These are phyloP conservation scores for Hygrophoropsis aurantiaca DNA, from an alignment of 768 basidiomycete species.

Conservation along the genomic window DNA sequence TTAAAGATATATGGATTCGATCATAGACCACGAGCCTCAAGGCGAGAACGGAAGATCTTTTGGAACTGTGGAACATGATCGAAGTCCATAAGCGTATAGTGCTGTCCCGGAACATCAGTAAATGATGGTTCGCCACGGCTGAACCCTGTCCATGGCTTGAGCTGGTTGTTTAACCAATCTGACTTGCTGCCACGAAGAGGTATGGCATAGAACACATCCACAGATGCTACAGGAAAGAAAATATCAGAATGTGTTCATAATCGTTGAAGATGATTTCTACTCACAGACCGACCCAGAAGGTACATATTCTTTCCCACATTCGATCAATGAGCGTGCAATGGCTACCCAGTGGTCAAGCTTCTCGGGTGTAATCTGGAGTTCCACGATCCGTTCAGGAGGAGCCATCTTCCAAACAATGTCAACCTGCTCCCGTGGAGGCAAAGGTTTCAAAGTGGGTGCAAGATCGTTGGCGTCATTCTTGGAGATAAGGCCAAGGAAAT, in stretches of 20 bases:
- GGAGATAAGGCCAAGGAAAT: slow-evolving; percentile 36
- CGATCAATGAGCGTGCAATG: slow-evolving; percentile 29
- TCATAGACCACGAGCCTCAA: slow-evolving; percentile 26
- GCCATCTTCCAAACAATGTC: no score
- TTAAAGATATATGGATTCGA: no score
- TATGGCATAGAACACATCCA: slow-evolving; percentile 28
- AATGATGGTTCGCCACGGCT: slow-evolving; percentile 20
- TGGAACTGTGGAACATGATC: slow-evolving; percentile 30
- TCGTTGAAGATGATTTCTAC: slow-evolving; percentile 3
- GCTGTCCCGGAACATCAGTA: slow-evolving; percentile 26
- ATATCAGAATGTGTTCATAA: background rate
- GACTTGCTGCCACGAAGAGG: slow-evolving; percentile 26
- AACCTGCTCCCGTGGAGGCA: slow-evolving; percentile 24
- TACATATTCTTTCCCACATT: slow-evolving; percentile 28
- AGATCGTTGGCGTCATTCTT: slow-evolving; percentile 24
- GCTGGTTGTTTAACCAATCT: slow-evolving; percentile 28
- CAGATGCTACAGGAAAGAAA: slow-evolving; percentile 4
- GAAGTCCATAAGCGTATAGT: slow-evolving; percentile 31
- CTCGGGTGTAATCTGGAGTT: slow-evolving; percentile 25
- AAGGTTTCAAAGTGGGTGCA: slow-evolving; percentile 14
- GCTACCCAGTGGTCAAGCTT: slow-evolving; percentile 28
- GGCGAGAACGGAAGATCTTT: slow-evolving; percentile 25
- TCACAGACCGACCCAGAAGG: slow-evolving; percentile 24
- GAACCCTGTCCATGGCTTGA: slow-evolving; percentile 24
- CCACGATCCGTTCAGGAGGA: slow-evolving; percentile 24